These are phyloP conservation scores for Beta corolliflora DNA, from an alignment of 179 eudicot species.

Conservation along the genomic window DNA sequence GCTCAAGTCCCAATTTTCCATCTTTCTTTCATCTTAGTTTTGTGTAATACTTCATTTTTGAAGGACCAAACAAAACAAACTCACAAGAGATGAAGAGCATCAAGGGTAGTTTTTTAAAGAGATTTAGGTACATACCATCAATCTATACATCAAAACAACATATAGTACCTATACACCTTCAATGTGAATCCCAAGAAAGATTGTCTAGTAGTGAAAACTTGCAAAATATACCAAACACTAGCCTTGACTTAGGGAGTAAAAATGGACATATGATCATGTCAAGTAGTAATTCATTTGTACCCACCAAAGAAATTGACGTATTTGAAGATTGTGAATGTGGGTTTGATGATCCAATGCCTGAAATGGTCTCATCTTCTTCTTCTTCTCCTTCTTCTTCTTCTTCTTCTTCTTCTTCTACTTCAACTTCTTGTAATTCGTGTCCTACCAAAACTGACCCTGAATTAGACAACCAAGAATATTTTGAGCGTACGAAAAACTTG, in stretches of 20 bases:
- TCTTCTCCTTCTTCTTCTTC: neutral
- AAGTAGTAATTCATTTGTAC: neutral
- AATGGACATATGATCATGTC: conserved; percentile 12
- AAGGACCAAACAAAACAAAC: conserved; percentile 1
- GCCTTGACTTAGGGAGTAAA: conserved; percentile 1
- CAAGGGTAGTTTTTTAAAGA: conserved; percentile 27
- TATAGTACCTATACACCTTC: neutral
- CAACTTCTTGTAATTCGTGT: conserved; percentile 1
- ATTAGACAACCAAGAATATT: conserved; percentile 1
- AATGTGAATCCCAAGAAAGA: conserved; percentile 4
- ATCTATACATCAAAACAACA: conserved; percentile 26
- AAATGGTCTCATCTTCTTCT: conserved; percentile 29
- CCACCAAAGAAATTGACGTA: conserved; percentile 23
- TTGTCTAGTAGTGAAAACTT: conserved; percentile 13
- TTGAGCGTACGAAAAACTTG: too few relatives aligned
- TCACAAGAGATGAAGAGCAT: conserved; percentile 30
- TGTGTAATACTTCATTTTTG: neutral
- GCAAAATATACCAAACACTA: conserved; percentile 9
- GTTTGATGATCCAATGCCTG: conserved; percentile 31
- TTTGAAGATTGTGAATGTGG: conserved; percentile 36
- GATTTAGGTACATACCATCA: conserved; percentile 33
- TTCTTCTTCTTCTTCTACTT: too few relatives aligned
- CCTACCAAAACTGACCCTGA: neutral
- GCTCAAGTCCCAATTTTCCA: neutral
- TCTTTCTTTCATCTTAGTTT: conserved; percentile 8